Percentiles rank a stretch among this genome's conserved stretches.
These are phyloP conservation scores for Calycina herbarum DNA, from an alignment of 2,329 filamentous ascomycete genomes.

Conservation along the genomic window DNA sequence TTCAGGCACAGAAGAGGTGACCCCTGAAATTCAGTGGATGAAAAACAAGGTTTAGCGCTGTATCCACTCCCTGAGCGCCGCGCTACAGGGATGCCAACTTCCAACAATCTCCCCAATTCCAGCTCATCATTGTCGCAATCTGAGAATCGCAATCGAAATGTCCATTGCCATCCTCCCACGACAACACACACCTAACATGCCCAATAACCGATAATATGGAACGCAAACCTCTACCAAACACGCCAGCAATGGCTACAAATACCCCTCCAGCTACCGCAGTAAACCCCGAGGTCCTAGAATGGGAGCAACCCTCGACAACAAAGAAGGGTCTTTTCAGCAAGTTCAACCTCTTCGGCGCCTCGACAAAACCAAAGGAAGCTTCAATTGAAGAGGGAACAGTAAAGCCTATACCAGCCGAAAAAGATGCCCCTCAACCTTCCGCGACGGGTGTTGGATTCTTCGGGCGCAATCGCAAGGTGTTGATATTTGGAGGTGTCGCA, in stretches of 20 bases:
- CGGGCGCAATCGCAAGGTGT: slow-evolving; percentile 8
- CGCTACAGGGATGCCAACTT: background rate
- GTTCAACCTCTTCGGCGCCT: background rate
- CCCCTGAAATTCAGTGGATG: background rate
- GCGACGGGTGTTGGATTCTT: background rate
- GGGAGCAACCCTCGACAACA: slow-evolving; percentile 8
- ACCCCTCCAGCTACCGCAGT: background rate
- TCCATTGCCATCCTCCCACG: background rate
- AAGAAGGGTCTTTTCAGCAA: slow-evolving; percentile 4
- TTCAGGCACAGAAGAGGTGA: background rate
- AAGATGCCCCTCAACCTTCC: background rate
- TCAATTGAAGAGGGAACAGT: slow-evolving; percentile 5
- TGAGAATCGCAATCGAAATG: background rate
- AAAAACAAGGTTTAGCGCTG: background rate
- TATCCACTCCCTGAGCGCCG: background rate
- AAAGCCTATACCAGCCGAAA: background rate
- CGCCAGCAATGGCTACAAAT: background rate
- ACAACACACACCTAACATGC: background rate
- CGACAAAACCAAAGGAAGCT: background rate
- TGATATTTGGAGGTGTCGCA: slow-evolving; percentile 6
- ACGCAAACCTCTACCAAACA: background rate
- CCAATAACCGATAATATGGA: background rate
- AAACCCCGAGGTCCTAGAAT: slow-evolving; percentile 8
- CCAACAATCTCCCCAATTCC: background rate
- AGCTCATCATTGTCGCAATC: background rate